Evolutionary conservation across 208 protist species (phyloP), one percentile per base, ranked within the genome.

Genomic region (Trypanosoma melophagium): DNA sequence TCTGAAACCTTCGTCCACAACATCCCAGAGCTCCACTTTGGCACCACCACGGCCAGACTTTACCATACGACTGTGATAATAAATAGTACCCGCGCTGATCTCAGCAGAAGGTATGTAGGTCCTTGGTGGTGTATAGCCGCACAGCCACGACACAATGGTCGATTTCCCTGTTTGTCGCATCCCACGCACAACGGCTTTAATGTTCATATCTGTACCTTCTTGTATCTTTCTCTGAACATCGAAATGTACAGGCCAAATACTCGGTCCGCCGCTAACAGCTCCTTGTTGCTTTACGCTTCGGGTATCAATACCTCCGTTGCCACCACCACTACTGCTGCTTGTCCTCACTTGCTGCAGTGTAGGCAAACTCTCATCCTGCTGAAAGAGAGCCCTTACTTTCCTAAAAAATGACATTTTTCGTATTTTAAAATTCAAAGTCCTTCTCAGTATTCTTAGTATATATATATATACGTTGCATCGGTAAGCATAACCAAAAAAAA

Each of bases 21-120:
- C 81, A 28, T 95, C 86, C 89, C 86, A 95, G 0, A 95, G 58
- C 45, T 93, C 86, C 35, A 95, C 86, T 62, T 89, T 90, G 7
- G 79, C 84, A 10, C 86, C 84, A 51, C 66, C 66, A 38, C n/a
- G n/a, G n/a, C 76, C 76, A 7, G 10, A 45, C 10, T 19, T 56
- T 7, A 12, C 56, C 4, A 13, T 55, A 28, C 54, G 24, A 25
- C 56, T 44, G 25, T 55, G 59, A 41, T 70, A 70, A 51, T 58
- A 69, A 66, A 95, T 77, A 0, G 83, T 95, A 0, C 76, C 83
- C 16, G 86, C 86, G 13, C 72, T 74, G 2, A 95, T 74, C 50
- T 81, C 80, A 9, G 68, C 52, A 7, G 89, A 91, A 16, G 89
- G 80, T 21, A 53, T 73, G 74, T 95, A 95, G 14, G 58, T 54